Percentiles rank a stretch among this genome's conserved stretches.
Evolutionary conservation across 73 alveolate genomes (phyloP).

Genomic region (Durusdinium trenchii): DNA sequence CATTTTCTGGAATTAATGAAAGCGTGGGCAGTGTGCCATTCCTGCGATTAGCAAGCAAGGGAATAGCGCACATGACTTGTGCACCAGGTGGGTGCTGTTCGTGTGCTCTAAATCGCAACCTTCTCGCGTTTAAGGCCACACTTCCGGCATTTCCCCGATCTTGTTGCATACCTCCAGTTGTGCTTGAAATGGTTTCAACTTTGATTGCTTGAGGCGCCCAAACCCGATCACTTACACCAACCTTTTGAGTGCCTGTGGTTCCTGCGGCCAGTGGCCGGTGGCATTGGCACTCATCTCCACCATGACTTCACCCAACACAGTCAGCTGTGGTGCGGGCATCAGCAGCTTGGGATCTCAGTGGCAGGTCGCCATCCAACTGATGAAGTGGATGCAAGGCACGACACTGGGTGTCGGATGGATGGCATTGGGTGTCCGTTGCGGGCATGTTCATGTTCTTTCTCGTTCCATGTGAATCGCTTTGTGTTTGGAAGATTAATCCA

Average conservation of each 20-base stretch:
- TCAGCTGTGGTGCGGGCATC: constrained; percentile 5
- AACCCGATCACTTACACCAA: constrained; percentile 66
- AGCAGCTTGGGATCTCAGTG: constrained; percentile 40
- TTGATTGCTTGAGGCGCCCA: background rate
- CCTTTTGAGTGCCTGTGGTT: background rate
- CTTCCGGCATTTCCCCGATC: too few relatives aligned
- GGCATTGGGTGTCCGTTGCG: too few relatives aligned
- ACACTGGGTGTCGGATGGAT: background rate
- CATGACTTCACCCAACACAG: background rate
- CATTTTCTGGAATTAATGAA: background rate
- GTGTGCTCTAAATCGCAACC: too few relatives aligned
- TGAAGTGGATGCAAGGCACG: background rate
- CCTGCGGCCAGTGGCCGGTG: constrained; percentile 55
- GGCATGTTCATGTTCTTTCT: too few relatives aligned
- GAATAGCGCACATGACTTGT: background rate
- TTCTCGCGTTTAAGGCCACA: too few relatives aligned
- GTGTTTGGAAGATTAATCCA: too few relatives aligned
- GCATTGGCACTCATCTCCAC: background rate
- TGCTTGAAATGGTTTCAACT: background rate
- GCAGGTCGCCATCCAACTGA: background rate
- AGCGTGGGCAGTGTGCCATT: background rate
- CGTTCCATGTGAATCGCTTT: too few relatives aligned
- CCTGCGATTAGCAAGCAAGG: background rate
- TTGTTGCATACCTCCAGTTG: too few relatives aligned
- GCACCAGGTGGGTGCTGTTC: too few relatives aligned